A percentile compares a stretch with the other conserved stretches of the same genome.
phyloP scores from a whole-genome alignment of 306 rosid genomes.

The Vigna hirtella region DNA sequence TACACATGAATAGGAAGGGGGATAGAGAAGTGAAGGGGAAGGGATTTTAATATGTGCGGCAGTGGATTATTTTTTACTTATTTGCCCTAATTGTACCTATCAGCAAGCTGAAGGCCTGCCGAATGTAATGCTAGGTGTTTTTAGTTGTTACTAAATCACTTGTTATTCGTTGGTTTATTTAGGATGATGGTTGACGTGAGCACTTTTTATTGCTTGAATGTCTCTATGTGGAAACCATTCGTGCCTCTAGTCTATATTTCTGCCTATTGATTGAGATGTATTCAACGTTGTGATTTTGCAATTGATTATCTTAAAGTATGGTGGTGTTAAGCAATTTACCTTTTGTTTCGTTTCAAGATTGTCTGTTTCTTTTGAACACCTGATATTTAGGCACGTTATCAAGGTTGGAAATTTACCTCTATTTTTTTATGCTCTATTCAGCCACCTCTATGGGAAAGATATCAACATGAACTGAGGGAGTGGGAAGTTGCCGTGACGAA shows the following conservation, averaged over 20 bases:
- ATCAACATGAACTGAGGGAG: conserved; percentile 69
- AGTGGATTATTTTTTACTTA: neutral
- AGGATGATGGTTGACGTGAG: neutral
- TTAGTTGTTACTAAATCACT: neutral
- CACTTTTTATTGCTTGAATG: neutral
- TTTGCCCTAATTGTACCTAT: neutral
- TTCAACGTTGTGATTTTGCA: neutral
- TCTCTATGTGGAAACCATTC: neutral
- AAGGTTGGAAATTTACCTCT: neutral
- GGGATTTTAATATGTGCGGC: neutral
- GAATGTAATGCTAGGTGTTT: conserved; percentile 2
- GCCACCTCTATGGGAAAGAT: conserved; percentile 77
- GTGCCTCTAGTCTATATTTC: neutral
- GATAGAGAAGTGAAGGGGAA: neutral
- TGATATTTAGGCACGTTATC: neutral
- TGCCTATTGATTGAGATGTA: conserved; percentile 6
- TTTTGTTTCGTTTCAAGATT: neutral
- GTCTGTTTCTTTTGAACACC: conserved; percentile 1
- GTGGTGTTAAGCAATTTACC: neutral
- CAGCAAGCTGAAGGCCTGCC: neutral
- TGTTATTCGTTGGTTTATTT: neutral
- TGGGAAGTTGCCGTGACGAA: conserved; percentile 73
- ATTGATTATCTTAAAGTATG: neutral
- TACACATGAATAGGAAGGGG: conserved; percentile 1
- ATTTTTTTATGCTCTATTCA: conserved; percentile 42